Conservation (phyloP, 305 asterid species). For the Coffea humblotiana region DNA sequence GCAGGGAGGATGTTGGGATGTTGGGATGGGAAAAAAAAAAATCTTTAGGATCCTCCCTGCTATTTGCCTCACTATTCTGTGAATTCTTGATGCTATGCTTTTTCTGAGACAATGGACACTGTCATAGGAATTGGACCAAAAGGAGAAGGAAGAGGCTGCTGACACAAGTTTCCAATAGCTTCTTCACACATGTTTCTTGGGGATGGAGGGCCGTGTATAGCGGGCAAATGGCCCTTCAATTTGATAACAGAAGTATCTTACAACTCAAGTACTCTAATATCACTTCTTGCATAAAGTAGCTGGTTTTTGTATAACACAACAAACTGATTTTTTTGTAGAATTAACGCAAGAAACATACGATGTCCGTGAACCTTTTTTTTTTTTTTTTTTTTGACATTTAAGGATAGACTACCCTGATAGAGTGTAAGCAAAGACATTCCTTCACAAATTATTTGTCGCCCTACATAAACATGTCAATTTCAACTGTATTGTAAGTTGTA, state of each 20-base stretch:
- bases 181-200: neutral
- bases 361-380: too few relatives aligned
- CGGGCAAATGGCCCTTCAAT: constrained; percentile 15
- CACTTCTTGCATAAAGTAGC: neutral
- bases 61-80: constrained; percentile 8
- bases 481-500: too few relatives aligned
- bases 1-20: constrained; percentile 8
- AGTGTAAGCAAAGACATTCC: too few relatives aligned
- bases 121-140: constrained; percentile 15
- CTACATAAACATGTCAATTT: too few relatives aligned
- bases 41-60: constrained; percentile 16
- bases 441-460: too few relatives aligned
- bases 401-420: too few relatives aligned
- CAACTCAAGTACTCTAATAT: neutral
- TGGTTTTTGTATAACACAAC: too few relatives aligned
- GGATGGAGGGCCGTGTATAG: constrained; percentile 25
- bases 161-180: constrained; percentile 8
- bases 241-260: neutral
- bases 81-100: constrained; percentile 5
- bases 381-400: too few relatives aligned
- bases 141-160: constrained; percentile 11
- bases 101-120: constrained; percentile 5
- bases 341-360: too few relatives aligned
- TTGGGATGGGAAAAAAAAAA: constrained; percentile 1
- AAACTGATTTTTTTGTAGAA: too few relatives aligned